A percentile compares a stretch with the other conserved stretches of the same genome.
phyloP scores from a whole-genome alignment of 108 stramenopile genomes.

The Stephanodiscus triporus region DNA sequence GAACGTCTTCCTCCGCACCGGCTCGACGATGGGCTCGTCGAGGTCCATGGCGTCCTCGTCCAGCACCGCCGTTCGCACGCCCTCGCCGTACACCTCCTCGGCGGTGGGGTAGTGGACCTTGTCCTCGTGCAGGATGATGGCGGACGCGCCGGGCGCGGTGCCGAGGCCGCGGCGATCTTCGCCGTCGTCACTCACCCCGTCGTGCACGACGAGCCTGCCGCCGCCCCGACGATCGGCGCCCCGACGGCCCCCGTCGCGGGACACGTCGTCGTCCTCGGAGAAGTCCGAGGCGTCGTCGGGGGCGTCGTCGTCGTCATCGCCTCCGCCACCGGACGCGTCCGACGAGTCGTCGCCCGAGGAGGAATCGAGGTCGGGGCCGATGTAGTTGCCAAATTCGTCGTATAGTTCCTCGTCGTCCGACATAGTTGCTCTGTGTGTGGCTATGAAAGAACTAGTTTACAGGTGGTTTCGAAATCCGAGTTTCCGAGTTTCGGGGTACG shows the following conservation, averaged over 20 bases:
- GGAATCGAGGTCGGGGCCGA: constrained; percentile 96
- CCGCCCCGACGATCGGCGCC: constrained; percentile 24
- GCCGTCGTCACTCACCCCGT: constrained; percentile 14
- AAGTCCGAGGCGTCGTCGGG: constrained; percentile 82
- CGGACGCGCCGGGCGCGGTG: constrained; percentile 61
- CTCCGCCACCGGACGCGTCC: no score
- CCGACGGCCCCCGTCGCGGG: constrained; percentile 51
- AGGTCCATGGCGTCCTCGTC: constrained; percentile 99
- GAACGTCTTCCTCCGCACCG: constrained; percentile 79
- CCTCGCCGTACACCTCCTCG: constrained; percentile 91
- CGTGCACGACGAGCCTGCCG: constrained; percentile 34
- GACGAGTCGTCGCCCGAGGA: constrained; percentile 57
- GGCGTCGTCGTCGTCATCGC: constrained; percentile 29
- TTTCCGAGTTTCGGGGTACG: no score
- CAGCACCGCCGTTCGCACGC: constrained; percentile 92
- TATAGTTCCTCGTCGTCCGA: constrained; percentile 90
- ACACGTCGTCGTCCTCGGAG: constrained; percentile 48
- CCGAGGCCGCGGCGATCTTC: background rate
- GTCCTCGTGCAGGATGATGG: constrained; percentile 98
- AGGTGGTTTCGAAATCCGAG: no score
- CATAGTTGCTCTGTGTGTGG: constrained; percentile 33
- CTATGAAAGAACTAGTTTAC: no score
- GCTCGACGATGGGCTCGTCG: constrained; percentile 96
- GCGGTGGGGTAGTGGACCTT: constrained; percentile 99
- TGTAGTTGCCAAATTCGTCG: constrained; percentile 99